Evolutionary conservation across 1,284 basidiomycete genomes (phyloP).

Genomic region (Neotropicomus parvogracilis): DNA sequence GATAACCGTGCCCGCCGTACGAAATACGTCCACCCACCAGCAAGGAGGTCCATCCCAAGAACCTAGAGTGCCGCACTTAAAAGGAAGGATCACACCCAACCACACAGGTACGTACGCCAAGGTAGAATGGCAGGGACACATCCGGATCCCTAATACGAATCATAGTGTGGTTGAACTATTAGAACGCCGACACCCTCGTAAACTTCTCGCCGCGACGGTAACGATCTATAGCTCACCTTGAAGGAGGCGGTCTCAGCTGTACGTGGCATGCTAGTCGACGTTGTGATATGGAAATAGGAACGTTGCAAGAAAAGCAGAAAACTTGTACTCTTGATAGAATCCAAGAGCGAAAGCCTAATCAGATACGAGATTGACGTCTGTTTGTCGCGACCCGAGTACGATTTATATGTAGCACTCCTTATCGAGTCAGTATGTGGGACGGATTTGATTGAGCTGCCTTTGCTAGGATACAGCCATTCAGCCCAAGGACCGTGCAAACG

Average conservation of each 20-base stretch:
- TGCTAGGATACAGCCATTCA: no score
- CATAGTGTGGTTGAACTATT: slow-evolving; percentile 90
- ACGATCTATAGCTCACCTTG: slow-evolving; percentile 39
- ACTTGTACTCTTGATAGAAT: no score
- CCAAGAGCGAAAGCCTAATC: no score
- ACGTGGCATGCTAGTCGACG: slow-evolving; percentile 50
- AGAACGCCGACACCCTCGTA: not conserved
- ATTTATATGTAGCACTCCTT: no score
- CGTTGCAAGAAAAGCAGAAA: no score
- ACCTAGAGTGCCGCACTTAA: slow-evolving; percentile 37
- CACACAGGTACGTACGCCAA: slow-evolving; percentile 43
- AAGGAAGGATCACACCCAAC: not conserved
- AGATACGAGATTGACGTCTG: no score
- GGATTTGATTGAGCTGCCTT: no score
- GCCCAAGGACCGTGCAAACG: not conserved
- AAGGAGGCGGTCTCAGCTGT: slow-evolving; percentile 64
- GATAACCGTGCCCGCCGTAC: not conserved
- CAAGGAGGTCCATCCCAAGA: slow-evolving; percentile 85
- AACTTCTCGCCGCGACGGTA: not conserved
- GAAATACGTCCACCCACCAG: slow-evolving; percentile 37
- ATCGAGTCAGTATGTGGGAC: no score
- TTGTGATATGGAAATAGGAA: slow-evolving; percentile 9
- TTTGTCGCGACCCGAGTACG: slow-evolving; percentile 4
- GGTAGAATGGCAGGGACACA: slow-evolving; percentile 72
- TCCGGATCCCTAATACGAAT: slow-evolving; percentile 88